Percentiles rank a stretch among this genome's conserved stretches.
phyloP scores from a whole-genome alignment of 2,329 filamentous ascomycete genomes.

The Ceratocystis cacaofunesta region DNA sequence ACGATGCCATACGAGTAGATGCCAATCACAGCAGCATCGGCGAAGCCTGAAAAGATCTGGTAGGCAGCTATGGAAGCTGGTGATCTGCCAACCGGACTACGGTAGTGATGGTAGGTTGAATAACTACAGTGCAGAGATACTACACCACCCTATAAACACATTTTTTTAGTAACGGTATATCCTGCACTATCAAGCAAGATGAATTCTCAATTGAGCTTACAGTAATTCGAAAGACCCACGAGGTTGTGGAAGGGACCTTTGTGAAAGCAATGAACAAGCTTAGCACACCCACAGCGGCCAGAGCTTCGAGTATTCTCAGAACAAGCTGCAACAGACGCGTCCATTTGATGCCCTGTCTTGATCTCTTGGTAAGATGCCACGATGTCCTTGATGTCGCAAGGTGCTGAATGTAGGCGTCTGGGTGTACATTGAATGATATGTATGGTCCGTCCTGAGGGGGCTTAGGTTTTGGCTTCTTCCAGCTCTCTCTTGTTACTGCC shows the following conservation, averaged over 20 bases:
- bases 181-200: neutral
- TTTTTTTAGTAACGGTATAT: neutral
- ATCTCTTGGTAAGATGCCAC: constrained; percentile 51
- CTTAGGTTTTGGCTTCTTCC: constrained; percentile 45
- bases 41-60: constrained; percentile 64
- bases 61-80: constrained; percentile 76
- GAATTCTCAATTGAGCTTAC: constrained; percentile 34
- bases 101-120: constrained; percentile 63
- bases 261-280: constrained; percentile 65
- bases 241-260: constrained; percentile 45
- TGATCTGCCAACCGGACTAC: constrained; percentile 54
- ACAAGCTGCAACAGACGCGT: constrained; percentile 53
- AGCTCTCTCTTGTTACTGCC: constrained; percentile 67
- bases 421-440: constrained; percentile 71
- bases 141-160: constrained; percentile 48
- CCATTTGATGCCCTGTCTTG: constrained; percentile 56
- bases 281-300: constrained; percentile 56
- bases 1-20: constrained; percentile 43
- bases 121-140: constrained; percentile 60
- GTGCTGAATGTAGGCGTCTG: constrained; percentile 57
- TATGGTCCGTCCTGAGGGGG: constrained; percentile 60
- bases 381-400: constrained; percentile 43
- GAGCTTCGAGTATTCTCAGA: constrained; percentile 50
- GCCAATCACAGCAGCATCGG: constrained; percentile 46
- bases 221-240: constrained; percentile 63